phyloP scores from a whole-genome alignment of 169 alveolate genomes.

The Amoebophrya sp. region DNA sequence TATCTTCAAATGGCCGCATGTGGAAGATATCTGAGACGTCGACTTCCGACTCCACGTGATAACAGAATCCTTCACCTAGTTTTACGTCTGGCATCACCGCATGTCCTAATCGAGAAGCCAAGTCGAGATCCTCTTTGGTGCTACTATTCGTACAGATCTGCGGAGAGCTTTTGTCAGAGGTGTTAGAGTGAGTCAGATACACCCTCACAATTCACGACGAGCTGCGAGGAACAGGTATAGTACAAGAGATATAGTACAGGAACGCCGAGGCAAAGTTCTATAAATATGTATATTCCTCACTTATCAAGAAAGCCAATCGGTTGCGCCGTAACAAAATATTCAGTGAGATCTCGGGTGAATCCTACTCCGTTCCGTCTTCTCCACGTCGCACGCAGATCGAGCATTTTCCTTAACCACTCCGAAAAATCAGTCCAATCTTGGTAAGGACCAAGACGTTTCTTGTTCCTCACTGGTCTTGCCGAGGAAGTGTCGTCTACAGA shows the following conservation, averaged over 20 bases:
- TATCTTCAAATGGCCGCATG: background rate
- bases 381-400: background rate
- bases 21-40: background rate
- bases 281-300: too few relatives aligned
- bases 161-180: too few relatives aligned
- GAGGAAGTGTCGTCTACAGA: background rate
- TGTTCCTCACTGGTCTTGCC: background rate
- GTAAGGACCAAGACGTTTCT: background rate
- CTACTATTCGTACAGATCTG: too few relatives aligned
- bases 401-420: background rate
- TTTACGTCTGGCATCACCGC: too few relatives aligned
- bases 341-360: background rate
- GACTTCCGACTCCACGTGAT: conserved; percentile 11
- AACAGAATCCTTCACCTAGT: background rate
- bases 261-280: too few relatives aligned
- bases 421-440: background rate
- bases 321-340: background rate
- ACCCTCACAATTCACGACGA: too few relatives aligned
- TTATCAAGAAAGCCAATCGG: too few relatives aligned
- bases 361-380: background rate
- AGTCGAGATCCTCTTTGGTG: too few relatives aligned
- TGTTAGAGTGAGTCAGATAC: too few relatives aligned
- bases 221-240: too few relatives aligned
- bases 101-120: too few relatives aligned
- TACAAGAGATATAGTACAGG: too few relatives aligned